Evolutionary conservation across 1,284 basidiomycete species (phyloP).

Genomic region (Irpex rosettiformis): DNA sequence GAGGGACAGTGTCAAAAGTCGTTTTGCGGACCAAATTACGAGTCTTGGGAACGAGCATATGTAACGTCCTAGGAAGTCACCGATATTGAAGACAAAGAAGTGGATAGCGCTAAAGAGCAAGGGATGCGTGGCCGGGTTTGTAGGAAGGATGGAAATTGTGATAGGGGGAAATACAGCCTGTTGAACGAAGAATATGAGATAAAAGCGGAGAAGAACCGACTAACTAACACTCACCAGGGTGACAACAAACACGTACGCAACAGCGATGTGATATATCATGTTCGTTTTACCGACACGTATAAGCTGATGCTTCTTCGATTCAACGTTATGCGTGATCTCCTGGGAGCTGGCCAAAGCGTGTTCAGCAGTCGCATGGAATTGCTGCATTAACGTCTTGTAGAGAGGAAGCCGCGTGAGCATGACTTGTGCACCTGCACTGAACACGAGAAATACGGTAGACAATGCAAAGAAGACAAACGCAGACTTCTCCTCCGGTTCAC

Average conservation of each 20-base stretch:
- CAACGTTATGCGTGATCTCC: conserved; percentile 7
- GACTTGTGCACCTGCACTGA: conserved; percentile 46
- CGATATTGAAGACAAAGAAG: conserved; percentile 72
- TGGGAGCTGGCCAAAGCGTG: not conserved
- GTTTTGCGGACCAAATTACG: conserved; percentile 62
- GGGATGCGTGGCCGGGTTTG: conserved; percentile 54
- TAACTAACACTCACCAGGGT: conserved; percentile 63
- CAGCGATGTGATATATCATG: conserved; percentile 64
- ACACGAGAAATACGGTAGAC: conserved; percentile 61
- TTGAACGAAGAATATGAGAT: conserved; percentile 2
- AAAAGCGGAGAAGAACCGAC: not conserved
- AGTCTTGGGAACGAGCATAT: conserved; percentile 65
- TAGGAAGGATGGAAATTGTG: conserved; percentile 71
- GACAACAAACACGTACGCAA: conserved; percentile 72
- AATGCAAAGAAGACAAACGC: conserved; percentile 72
- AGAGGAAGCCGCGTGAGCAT: conserved; percentile 56
- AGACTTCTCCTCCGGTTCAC: conserved; percentile 49
- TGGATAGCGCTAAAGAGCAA: conserved; percentile 69
- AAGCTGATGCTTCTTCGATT: conserved; percentile 32
- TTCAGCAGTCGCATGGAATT: not conserved
- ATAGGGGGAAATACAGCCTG: conserved; percentile 86
- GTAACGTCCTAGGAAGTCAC: conserved; percentile 78
- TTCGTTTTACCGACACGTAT: conserved; percentile 63
- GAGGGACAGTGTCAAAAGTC: conserved; percentile 61
- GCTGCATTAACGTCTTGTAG: conserved; percentile 37